These are phyloP conservation scores for Fusarium sacchari DNA, from an alignment of 2,329 filamentous ascomycete species.

Conservation along the genomic window DNA sequence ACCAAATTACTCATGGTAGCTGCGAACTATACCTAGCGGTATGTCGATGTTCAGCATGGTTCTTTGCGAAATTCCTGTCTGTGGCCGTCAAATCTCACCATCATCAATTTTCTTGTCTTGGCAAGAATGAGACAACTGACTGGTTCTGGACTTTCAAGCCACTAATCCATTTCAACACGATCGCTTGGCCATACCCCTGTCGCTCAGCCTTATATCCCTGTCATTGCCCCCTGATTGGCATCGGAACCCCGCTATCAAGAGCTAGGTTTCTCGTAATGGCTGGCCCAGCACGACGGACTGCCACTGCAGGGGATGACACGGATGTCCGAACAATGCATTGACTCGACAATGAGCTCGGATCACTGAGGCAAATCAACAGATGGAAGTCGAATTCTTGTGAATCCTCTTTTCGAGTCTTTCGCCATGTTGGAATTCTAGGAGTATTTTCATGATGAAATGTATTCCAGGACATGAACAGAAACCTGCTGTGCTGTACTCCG, in stretches of 20 bases:
- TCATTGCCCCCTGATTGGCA: constrained; percentile 39
- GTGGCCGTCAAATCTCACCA: constrained; percentile 33
- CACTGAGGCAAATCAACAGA: constrained; percentile 14
- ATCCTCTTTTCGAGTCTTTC: background rate
- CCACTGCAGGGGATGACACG: constrained; percentile 21
- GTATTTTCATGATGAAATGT: background rate
- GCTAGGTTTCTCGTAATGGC: constrained; percentile 24
- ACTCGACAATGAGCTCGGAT: constrained; percentile 23
- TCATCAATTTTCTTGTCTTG: constrained; percentile 36
- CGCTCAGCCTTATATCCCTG: constrained; percentile 35
- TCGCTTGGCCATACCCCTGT: constrained; percentile 35
- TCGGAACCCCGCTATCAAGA: constrained; percentile 32
- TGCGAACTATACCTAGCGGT: constrained; percentile 8
- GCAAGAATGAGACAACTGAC: constrained; percentile 33
- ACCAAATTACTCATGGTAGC: constrained; percentile 8
- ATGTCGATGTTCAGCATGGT: background rate
- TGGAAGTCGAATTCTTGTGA: constrained; percentile 3
- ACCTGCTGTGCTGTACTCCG: background rate
- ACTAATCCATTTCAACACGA: constrained; percentile 38
- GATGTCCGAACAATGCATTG: constrained; percentile 29
- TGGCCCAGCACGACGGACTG: constrained; percentile 23
- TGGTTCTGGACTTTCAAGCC: constrained; percentile 34
- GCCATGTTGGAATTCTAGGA: background rate
- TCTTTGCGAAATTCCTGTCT: constrained; percentile 13
- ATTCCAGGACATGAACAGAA: background rate